phyloP scores from a whole-genome alignment of 495 filamentous ascomycete species.

The Podospora bellae-mahoneyi region DNA sequence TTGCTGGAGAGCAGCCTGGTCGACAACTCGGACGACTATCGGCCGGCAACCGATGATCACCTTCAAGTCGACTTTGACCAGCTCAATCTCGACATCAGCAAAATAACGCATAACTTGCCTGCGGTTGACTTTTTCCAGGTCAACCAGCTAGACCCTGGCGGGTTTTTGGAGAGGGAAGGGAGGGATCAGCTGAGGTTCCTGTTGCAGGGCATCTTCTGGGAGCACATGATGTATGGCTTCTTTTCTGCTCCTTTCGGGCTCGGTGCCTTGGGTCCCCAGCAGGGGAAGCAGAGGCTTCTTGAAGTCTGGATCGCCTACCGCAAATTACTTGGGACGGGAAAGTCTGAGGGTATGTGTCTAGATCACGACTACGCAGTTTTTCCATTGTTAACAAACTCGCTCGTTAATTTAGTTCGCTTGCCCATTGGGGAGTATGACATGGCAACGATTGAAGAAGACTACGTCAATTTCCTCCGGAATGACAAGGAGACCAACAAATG shows the following conservation, averaged over 20 bases:
- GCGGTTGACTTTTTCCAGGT: slow-evolving; percentile 9
- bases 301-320: slow-evolving; percentile 16
- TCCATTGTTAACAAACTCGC: background rate
- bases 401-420: background rate
- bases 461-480: slow-evolving; percentile 18
- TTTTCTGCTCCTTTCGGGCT: slow-evolving; percentile 30
- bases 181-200: slow-evolving; percentile 17
- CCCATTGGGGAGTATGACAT: background rate
- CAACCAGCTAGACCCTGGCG: slow-evolving; percentile 17
- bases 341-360: background rate
- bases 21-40: slow-evolving; percentile 31
- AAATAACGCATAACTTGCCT: slow-evolving; percentile 21
- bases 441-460: background rate
- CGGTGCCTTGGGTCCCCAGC: slow-evolving; percentile 20
- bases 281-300: slow-evolving; percentile 13
- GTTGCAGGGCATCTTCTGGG: slow-evolving; percentile 26
- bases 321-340: slow-evolving; percentile 1
- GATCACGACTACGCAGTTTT: background rate
- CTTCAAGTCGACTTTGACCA: slow-evolving; percentile 30
- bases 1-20: slow-evolving; percentile 29
- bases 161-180: slow-evolving; percentile 20
- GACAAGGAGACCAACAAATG: slow-evolving; percentile 30
- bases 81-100: slow-evolving; percentile 25
- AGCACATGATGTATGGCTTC: slow-evolving; percentile 21
- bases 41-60: slow-evolving; percentile 32